Base-by-base conservation (phyloP, 176 grass and related monocot species). In the Cymbopogon citratus region DNA sequence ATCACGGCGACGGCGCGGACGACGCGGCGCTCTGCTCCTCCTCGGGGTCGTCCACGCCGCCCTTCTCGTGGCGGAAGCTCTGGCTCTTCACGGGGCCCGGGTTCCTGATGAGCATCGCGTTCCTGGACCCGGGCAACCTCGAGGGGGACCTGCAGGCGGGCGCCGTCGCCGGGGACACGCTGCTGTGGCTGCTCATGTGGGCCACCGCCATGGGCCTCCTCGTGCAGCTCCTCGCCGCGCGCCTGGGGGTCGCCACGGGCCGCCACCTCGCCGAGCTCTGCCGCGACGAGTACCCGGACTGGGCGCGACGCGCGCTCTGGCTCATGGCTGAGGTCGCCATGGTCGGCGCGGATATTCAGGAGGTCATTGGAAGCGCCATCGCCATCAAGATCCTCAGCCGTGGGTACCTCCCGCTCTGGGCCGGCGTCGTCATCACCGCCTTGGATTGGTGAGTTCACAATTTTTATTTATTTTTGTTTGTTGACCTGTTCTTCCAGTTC, bases 71-170 rank as follows among this genome's bases (percentile, higher is more conserved):
- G 35, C 35, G 35, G 35, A 36, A 36, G 35, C 35, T 36, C 35
- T 36, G 35, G 35, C 35, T 36, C 35, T 36, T 36, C 35, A 36
- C 35, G 35, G 35, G 35, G 2, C 92, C 95, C 4, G 95, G 95
- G 33, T 98, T 98, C 85, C 81, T 98, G 16, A 98, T 95, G 95
- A 93, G 92, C 86, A 98, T 98, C 70, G 95, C 95, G 52, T 98
- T 98, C 93, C 77, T 98, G 31, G 95, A 98, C 91, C 95, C 92
- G 66, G 95, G 95, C 31, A 98, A 98, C 89, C 85, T 98, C 38
- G 95, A 98, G 81, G 95, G 95, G 43, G 90, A 98, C 87, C 95
- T 98, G 44, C 95, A 98, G 85, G 90, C 92, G 0, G 95, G 95
- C 16, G 95, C 95, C 15, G 87, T 83, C 23, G 95, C 95, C 0